Evolutionary conservation across 306 rosid genomes (phyloP), one percentile per base, ranked within the genome.

Genomic region (Ormosia semicastrata): DNA sequence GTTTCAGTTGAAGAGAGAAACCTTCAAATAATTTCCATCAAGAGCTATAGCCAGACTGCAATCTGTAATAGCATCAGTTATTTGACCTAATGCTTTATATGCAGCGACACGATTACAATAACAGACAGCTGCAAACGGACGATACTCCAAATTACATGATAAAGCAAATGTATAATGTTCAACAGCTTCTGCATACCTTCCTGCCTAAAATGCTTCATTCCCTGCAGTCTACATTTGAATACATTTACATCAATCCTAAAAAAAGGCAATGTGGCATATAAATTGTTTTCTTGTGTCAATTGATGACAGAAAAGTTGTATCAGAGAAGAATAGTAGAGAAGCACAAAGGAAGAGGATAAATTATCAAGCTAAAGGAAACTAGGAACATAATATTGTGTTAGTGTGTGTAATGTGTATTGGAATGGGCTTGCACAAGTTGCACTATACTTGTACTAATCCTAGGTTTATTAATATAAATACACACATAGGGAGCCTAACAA

Each of bases 71-170:
- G 97, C 99, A 84, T 95, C 97, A 5, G 88, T 89, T 60, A 93
- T 89, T 86, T 95, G 99, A 70, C 97, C 98, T 79, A 88, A 78
- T 24, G 91, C 98, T 91, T 92, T 95, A 85, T 90, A 88, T 66
- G 99, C 97, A 39, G 99, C 97, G 36, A 98, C 99, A 41, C 99
- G 99, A 86, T 93, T 95, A 89, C 97, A 95, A 59, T 92, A 93
- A 83, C 98, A 93, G 81, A 95, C 92, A 68, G 98, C 96, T 63
- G 97, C 81, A 77, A 95, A 93, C 65, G 96, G 93, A 49, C 91
- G 92, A 36, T 98, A 93, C 89, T 93, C 98, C 57, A 86, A 89
- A 86, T 89, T 92, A 79, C 88, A 95, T 33, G 91, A 91, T 87
- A 95, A 86, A 85, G 97, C 96, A 85, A 89, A 83, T 56, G 94